phyloP scores from a whole-genome alignment of 2,329 filamentous ascomycete species.

The Pyrenochaeta sp. region DNA sequence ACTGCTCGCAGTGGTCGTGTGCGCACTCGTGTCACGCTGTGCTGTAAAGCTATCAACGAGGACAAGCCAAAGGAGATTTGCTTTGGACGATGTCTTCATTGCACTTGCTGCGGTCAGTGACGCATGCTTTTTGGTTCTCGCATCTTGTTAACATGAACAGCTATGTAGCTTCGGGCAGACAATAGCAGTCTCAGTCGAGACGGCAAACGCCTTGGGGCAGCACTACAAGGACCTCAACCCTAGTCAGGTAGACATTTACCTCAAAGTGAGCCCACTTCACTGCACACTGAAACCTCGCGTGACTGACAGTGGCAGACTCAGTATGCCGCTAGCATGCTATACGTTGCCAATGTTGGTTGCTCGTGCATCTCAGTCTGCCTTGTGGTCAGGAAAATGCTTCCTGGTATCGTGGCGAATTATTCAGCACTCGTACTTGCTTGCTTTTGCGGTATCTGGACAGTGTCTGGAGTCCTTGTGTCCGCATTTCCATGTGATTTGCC shows the following conservation, averaged over 20 bases:
- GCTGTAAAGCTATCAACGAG: constrained; percentile 35
- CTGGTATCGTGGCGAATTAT: constrained; percentile 23
- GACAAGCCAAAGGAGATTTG: constrained; percentile 21
- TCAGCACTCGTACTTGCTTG: constrained; percentile 25
- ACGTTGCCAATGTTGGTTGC: constrained; percentile 42
- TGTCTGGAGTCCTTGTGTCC: constrained; percentile 34
- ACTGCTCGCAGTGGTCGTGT: constrained; percentile 30
- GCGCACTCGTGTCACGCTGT: constrained; percentile 31
- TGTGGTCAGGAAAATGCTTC: constrained; percentile 33
- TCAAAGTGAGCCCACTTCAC: constrained; percentile 25
- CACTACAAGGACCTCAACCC: constrained; percentile 12
- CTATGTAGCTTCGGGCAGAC: constrained; percentile 41
- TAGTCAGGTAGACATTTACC: constrained; percentile 19
- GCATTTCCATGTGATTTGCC: constrained; percentile 36
- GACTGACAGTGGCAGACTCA: constrained; percentile 28
- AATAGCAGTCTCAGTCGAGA: constrained; percentile 33
- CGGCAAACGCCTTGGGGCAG: constrained; percentile 29
- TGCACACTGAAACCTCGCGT: neutral
- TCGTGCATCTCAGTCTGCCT: constrained; percentile 36
- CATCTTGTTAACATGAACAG: constrained; percentile 16
- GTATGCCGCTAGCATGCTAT: constrained; percentile 35
- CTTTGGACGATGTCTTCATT: constrained; percentile 36
- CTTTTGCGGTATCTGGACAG: constrained; percentile 34
- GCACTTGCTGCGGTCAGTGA: constrained; percentile 31
- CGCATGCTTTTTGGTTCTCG: neutral